Evolutionary conservation across 2,329 filamentous ascomycete genomes (phyloP).

Genomic region (Periconia digitata): DNA sequence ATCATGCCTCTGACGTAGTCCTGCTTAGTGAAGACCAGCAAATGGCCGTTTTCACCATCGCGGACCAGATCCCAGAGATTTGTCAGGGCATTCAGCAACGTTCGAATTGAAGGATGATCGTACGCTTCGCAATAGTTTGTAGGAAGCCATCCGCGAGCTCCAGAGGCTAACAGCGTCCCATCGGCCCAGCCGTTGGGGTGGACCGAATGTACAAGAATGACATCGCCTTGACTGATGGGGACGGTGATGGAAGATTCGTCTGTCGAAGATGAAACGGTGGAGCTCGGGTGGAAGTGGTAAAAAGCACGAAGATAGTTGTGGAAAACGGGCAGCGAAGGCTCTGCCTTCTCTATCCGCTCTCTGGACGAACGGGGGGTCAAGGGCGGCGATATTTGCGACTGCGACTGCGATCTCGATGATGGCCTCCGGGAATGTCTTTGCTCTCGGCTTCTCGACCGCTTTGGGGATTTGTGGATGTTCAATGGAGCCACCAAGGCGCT

Average conservation of each 20-base stretch:
- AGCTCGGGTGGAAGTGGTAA: conserved; percentile 84
- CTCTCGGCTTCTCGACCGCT: conserved; percentile 23
- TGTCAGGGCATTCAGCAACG: conserved; percentile 79
- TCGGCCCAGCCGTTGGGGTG: conserved; percentile 99
- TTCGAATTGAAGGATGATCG: conserved; percentile 83
- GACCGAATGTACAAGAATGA: conserved; percentile 92
- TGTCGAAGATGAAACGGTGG: conserved; percentile 76
- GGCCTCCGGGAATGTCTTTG: conserved; percentile 33
- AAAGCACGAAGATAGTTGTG: conserved; percentile 95
- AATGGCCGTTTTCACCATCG: conserved; percentile 73
- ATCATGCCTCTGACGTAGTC: conserved; percentile 95
- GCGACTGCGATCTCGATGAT: conserved; percentile 33
- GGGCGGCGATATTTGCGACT: conserved; percentile 72
- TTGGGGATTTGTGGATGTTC: conserved; percentile 41
- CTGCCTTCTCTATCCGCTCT: conserved; percentile 57
- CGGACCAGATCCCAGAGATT: conserved; percentile 91
- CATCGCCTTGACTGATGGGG: conserved; percentile 84
- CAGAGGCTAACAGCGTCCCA: conserved; percentile 83
- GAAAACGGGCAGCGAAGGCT: conserved; percentile 66
- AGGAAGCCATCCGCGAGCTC: conserved; percentile 89
- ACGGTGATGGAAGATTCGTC: conserved; percentile 69
- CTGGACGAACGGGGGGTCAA: conserved; percentile 70
- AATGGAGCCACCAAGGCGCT: conserved; percentile 41
- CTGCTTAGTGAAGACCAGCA: conserved; percentile 81
- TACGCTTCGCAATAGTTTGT: conserved; percentile 98